Base-by-base conservation (phyloP, 345 rosid species). In the Clarkia xantiana region DNA sequence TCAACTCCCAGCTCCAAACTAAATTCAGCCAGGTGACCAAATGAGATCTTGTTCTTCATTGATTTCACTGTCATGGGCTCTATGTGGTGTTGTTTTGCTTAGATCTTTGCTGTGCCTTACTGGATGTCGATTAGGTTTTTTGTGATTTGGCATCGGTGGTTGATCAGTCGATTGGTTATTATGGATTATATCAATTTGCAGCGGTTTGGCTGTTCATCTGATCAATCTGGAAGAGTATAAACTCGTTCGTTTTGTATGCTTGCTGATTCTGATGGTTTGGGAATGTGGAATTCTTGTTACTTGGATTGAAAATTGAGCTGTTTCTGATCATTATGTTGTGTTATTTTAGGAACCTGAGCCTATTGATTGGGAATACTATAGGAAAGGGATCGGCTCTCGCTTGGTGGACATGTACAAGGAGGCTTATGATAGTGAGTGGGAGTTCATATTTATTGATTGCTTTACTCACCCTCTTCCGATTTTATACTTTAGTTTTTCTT, bases 381-480 rank as follows among this genome's bases (percentile, higher is more conserved):
- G 97, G 56, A 87, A 82, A 64, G 86, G 82, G 58, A 75, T 87
- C 57, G 99, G 99, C 13, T 41, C 91, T 58, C 94, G 95, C 55
- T 65, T 87, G 63, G 95, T 93, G 59, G 99, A 87, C 76, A 74
- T 76, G 97, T 87, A 84, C 77, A 87, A 93, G 74, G 78, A 82
- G 64, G 94, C 81, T 54, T 84, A 80, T 62, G 97, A 93, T 25
- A 84, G 97, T 93, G 69, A 62, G 90, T 60, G 52, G 18, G 38
- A 45, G 15, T 11, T 19, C 52, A n/a, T 12, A n/a, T 22, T 15
- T 11, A 40, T 14, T 22, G 14, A 17, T 13, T 22, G 55, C 14
- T 45, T 16, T 1, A 14, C 17, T 17, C 23, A 14, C 7, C 3
- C 14, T 20, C 5, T 19, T 22, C 23, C 25, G 34, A 1, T 45